A percentile compares a stretch with the other conserved stretches of the same genome.
These are phyloP conservation scores for Diutina neorugosa DNA, from an alignment of 1,139 yeast species.

Conservation along the genomic window DNA sequence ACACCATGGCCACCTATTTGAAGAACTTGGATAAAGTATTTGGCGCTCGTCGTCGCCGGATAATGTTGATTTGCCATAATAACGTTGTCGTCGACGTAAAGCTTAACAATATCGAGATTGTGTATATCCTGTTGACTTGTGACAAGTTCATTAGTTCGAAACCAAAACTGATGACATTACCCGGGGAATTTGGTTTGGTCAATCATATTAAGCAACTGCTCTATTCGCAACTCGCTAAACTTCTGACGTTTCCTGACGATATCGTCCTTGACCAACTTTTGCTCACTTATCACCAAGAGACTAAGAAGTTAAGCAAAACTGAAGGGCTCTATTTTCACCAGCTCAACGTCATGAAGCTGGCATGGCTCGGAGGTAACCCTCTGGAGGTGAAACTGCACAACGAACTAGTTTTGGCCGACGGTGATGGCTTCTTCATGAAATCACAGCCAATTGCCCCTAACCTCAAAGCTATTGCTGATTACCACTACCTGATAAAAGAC, in stretches of 20 bases:
- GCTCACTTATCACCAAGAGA: neutral
- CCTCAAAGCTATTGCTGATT: neutral
- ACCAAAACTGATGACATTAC: neutral
- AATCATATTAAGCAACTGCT: neutral
- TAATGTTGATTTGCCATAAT: neutral
- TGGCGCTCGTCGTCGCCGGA: neutral
- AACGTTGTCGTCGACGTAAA: neutral
- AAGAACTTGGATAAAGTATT: neutral
- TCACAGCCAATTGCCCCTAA: neutral
- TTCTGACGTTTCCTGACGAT: constrained; percentile 1
- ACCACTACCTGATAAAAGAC: constrained; percentile 1
- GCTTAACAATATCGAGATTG: neutral
- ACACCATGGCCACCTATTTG: neutral
- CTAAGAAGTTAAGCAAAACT: neutral
- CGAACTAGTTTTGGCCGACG: neutral
- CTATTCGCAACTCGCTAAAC: neutral
- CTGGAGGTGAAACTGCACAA: neutral
- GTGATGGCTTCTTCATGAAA: neutral
- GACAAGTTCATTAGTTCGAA: neutral
- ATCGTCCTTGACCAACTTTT: neutral
- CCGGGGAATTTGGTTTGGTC: constrained; percentile 1
- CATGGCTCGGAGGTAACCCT: neutral
- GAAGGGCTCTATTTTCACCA: neutral
- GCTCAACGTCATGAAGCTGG: neutral
- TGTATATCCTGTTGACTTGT: too few relatives aligned